Conservation (phyloP, 148 eudicot genomes). For the Chenopodium suecicum region DNA sequence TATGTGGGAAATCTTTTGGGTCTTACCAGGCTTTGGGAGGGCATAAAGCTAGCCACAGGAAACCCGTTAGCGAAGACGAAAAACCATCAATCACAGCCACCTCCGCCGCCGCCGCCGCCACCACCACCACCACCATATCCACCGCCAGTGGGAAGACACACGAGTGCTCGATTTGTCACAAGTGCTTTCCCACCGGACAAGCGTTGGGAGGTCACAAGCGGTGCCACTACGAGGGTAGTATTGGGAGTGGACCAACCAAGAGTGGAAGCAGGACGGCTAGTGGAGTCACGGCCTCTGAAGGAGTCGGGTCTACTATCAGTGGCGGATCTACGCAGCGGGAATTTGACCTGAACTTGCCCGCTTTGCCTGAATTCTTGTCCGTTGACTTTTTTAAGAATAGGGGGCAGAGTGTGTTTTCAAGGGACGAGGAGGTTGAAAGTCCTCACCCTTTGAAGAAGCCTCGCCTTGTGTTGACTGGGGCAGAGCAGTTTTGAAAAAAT, state of each 20-base stretch:
- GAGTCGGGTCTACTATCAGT: conserved; percentile 69
- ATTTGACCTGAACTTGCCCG: conserved; percentile 85
- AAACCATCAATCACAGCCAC: conserved; percentile 24
- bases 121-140: not conserved
- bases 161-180: conserved; percentile 49
- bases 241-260: conserved; percentile 30
- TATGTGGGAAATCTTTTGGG: conserved; percentile 64
- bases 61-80: conserved; percentile 29
- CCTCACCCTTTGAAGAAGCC: conserved; percentile 88
- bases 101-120: not conserved
- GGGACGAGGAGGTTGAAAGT: conserved; percentile 81
- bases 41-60: conserved; percentile 88
- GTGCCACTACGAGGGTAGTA: conserved; percentile 49
- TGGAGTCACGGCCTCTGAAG: conserved; percentile 59
- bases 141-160: conserved; percentile 47
- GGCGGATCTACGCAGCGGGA: conserved; percentile 28
- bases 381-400: conserved; percentile 34
- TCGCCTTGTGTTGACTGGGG: conserved; percentile 28
- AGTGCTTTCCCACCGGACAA: conserved; percentile 46
- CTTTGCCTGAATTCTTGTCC: conserved; percentile 57
- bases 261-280: conserved; percentile 27
- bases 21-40: conserved; percentile 93
- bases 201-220: conserved; percentile 48
- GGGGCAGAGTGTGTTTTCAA: conserved; percentile 1
- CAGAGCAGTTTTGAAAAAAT: not conserved